These are phyloP conservation scores for Daedaleopsis nitida DNA, from an alignment of 768 basidiomycete species.

Conservation along the genomic window DNA sequence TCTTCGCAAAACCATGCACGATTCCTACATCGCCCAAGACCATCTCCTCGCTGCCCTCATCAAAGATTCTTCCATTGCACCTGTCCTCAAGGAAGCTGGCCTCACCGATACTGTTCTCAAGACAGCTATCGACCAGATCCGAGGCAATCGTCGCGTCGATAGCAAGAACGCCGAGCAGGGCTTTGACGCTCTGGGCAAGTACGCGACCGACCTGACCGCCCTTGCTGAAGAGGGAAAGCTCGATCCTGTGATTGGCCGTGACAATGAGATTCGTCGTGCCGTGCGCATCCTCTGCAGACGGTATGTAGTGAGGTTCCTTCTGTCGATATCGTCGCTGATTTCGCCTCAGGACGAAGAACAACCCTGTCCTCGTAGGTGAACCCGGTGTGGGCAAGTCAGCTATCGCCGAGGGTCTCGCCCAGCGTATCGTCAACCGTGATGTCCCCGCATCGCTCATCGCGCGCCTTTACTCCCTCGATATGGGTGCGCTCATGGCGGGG, in stretches of 20 bases:
- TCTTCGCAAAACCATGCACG: constrained; percentile 82
- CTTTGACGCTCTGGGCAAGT: constrained; percentile 91
- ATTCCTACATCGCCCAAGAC: constrained; percentile 92
- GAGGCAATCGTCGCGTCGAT: constrained; percentile 86
- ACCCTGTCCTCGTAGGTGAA: constrained; percentile 95
- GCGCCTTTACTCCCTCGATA: constrained; percentile 83
- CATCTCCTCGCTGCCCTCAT: constrained; percentile 86
- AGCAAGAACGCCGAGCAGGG: constrained; percentile 86
- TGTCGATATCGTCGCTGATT: constrained; percentile 1
- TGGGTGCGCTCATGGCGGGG: constrained; percentile 95
- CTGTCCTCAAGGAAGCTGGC: constrained; percentile 73
- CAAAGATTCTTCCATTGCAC: constrained; percentile 67
- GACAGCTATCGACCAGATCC: constrained; percentile 74
- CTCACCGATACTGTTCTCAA: constrained; percentile 73
- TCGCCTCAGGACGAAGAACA: constrained; percentile 83
- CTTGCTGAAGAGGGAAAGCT: constrained; percentile 91
- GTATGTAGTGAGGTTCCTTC: constrained; percentile 21
- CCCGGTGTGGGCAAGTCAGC: constrained; percentile 96
- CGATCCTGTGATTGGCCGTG: constrained; percentile 93
- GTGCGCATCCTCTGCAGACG: constrained; percentile 83
- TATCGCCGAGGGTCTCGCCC: constrained; percentile 93
- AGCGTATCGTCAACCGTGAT: constrained; percentile 92
- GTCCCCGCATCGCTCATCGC: constrained; percentile 76
- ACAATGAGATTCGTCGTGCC: constrained; percentile 86
- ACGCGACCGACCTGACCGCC: constrained; percentile 83